Evolutionary conservation across 192 early-diverging fungal species (phyloP).

Genomic region (Geranomyces michiganensis): DNA sequence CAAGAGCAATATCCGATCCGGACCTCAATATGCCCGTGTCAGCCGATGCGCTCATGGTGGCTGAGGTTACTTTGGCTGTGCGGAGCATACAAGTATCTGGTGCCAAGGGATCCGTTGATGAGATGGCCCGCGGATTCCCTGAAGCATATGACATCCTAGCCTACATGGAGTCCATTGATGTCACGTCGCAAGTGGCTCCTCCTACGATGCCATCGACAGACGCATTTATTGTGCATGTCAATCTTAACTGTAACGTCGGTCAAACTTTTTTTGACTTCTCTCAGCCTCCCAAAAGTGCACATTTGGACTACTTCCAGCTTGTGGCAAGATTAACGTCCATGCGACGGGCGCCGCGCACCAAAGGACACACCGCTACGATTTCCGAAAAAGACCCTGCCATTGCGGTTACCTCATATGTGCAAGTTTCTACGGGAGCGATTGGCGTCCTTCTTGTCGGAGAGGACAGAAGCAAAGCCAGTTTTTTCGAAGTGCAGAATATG

Average conservation of each 20-base stretch:
- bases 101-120: background rate
- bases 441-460: constrained; percentile 23
- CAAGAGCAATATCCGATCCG: background rate
- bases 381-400: background rate
- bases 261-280: constrained; percentile 17
- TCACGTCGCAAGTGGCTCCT: background rate
- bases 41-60: background rate
- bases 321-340: constrained; percentile 14
- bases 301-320: constrained; percentile 26
- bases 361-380: background rate
- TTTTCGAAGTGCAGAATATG: constrained; percentile 1
- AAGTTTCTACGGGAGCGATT: constrained; percentile 4
- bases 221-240: constrained; percentile 17
- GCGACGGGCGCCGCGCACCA: background rate
- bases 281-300: constrained; percentile 3
- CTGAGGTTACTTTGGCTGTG: background rate
- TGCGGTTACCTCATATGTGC: constrained; percentile 10
- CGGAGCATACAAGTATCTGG: constrained; percentile 1
- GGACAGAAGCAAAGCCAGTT: constrained; percentile 9
- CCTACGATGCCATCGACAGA: background rate
- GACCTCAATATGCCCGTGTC: background rate
- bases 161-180: background rate
- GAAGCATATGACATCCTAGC: constrained; percentile 1
- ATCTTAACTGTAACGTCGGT: constrained; percentile 16
- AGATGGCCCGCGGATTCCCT: background rate